Evolutionary conservation across 306 rosid genomes (phyloP).

Genomic region (Casuarina glauca): DNA sequence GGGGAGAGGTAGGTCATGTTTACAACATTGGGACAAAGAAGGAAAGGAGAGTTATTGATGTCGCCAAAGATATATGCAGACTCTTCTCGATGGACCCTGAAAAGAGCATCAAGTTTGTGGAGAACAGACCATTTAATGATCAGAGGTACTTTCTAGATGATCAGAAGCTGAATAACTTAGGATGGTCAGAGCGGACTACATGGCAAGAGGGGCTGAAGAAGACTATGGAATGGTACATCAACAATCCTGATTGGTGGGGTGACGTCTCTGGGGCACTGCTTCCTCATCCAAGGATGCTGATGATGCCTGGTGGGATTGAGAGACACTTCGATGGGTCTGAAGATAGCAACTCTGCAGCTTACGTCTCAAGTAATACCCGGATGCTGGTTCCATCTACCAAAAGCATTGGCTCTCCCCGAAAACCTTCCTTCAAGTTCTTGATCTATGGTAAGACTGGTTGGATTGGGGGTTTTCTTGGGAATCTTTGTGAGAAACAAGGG

Average conservation of each 20-base stretch:
- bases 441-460: conserved; percentile 86
- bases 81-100: conserved; percentile 63
- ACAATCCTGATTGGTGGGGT: conserved; percentile 92
- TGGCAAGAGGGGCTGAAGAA: conserved; percentile 95
- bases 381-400: conserved; percentile 78
- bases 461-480: conserved; percentile 85
- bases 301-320: conserved; percentile 93
- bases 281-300: conserved; percentile 90
- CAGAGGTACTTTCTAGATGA: conserved; percentile 88
- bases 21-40: conserved; percentile 84
- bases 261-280: conserved; percentile 91
- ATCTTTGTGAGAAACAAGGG: conserved; percentile 76
- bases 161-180: conserved; percentile 71
- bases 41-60: conserved; percentile 92
- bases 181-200: conserved; percentile 78
- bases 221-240: conserved; percentile 83
- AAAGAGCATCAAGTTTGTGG: conserved; percentile 75
- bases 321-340: conserved; percentile 64
- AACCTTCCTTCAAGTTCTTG: conserved; percentile 64
- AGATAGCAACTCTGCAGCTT: conserved; percentile 50
- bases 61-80: conserved; percentile 76
- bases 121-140: conserved; percentile 89
- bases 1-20: conserved; percentile 95
- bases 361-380: conserved; percentile 53
- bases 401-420: conserved; percentile 41